A percentile compares a stretch with the other conserved stretches of the same genome.
Conservation (phyloP, 768 basidiomycete species). For the Mycena kentingensis region DNA sequence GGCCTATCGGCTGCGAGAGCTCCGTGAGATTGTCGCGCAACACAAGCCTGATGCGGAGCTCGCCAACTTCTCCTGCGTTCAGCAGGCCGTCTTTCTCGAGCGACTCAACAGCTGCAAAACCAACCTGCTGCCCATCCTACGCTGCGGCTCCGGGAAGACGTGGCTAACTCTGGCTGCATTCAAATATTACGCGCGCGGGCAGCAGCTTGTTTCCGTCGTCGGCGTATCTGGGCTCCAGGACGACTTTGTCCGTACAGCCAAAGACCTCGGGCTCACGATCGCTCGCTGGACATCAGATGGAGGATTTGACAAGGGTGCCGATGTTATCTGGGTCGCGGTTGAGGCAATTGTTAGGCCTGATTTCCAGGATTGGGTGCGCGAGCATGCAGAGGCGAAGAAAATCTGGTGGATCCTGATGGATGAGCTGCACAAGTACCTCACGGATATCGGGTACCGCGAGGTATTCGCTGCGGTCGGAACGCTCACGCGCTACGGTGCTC, state of each 20-base stretch:
- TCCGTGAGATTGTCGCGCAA: not conserved
- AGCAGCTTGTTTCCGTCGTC: slow-evolving; percentile 1
- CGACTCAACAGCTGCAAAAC: not conserved
- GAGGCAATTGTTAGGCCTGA: not conserved
- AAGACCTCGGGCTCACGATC: not conserved
- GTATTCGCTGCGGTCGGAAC: not conserved
- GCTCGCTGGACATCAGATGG: not conserved
- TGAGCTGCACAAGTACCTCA: slow-evolving; percentile 3
- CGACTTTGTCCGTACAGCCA: not conserved
- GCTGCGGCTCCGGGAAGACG: slow-evolving; percentile 7
- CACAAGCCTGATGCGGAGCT: no score
- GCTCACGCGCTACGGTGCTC: not conserved
- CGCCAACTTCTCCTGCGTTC: not conserved
- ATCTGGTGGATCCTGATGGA: slow-evolving; percentile 6
- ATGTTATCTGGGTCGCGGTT: slow-evolving; percentile 1
- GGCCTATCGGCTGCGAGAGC: not conserved
- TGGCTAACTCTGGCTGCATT: slow-evolving; percentile 1
- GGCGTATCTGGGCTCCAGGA: slow-evolving; percentile 1
- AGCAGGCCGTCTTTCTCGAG: slow-evolving; percentile 1
- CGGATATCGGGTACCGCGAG: slow-evolving; percentile 4
- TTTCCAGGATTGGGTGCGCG: not conserved
- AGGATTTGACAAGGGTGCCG: not conserved
- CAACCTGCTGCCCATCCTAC: slow-evolving; percentile 2
- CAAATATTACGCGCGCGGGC: not conserved
- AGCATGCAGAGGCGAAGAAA: not conserved